Base-by-base conservation (phyloP, 768 basidiomycete genomes). In the Hebeloma cylindrosporum region DNA sequence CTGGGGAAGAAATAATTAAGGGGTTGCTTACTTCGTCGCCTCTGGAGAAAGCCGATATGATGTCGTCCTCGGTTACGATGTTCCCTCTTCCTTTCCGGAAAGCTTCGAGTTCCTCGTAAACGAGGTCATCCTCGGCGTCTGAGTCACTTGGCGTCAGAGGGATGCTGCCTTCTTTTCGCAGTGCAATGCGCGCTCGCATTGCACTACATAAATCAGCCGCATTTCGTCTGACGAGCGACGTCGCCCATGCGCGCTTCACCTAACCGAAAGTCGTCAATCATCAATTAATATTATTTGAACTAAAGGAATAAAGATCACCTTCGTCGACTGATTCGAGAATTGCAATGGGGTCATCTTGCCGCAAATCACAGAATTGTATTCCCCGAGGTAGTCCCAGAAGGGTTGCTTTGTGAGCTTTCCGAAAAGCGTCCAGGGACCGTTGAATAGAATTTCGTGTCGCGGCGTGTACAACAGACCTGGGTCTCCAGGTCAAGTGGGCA, bases 21-120 rank as follows among this genome's bases (percentile, higher is more conserved):
- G 16, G 23, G 14, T 18, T 16, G n/a, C 53, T 16, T 39, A 60
- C 63, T 53, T 66, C 66, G 2, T 66, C 64, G 13, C 66, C 66
- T 14, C 50, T 32, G 11, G 44, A 43, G 8, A 67, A 50, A 21
- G 65, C 66, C 1, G 44, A 23, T 7, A 65, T 40, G 21, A 65
- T 32, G 3, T 56, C 43, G 3, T 21, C 23, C 13, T 21, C 43
- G 8, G 21, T 32, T 8, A 56, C 27, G n/a, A 31, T 32, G 28
- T 18, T 39, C 0, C 49, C 53, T 27, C 40, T 31, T 13, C 38
- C 14, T 3, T 13, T 26, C 40, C 34, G 50, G 21, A 62, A 29
- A 3, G 37, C 41, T 4, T 23, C 8, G 35, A 57, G 40, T 31
- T 60, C 58, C 5, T 34, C 25, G 1, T 34, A 16, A 1, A 54